Base-by-base conservation (phyloP, 2,329 filamentous ascomycete genomes). In the Penicillium sp. region DNA sequence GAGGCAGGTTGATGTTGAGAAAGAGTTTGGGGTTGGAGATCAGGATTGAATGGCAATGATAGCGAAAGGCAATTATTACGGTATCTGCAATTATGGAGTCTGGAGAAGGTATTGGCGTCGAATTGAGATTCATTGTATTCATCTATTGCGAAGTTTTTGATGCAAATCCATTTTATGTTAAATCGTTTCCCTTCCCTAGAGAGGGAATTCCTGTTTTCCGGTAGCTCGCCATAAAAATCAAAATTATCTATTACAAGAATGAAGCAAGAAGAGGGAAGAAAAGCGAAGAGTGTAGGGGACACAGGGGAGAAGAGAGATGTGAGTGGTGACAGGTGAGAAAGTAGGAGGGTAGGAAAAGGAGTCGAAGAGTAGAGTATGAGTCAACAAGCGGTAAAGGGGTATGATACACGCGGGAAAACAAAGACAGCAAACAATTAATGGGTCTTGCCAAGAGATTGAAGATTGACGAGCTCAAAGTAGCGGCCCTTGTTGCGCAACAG, bases 391-490 rank as follows among this genome's bases (percentile, higher is more conserved):
- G 41, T 41, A 46, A 22, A 40, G 16, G 18, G 33, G 14, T 29
- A 45, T 49, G 29, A 9, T 40, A 19, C 35, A 45, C 18, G 1
- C 6, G 30, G 5, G 14, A 14, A 12, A 29, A 22, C 14, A 31
- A 11, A 13, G 6, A 28, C 35, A 28, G 18, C 7, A 45, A 45
- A 10, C 16, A 19, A 44, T 62, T 50, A 68, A 22, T 64, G 60
- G 42, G 65, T 70, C 73, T 83, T 87, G 60, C 81, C 86, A 63
- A 93, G 70, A 67, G 84, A 89, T 76, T 93, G 88, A 59, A 92
- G 72, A 57, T 87, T 88, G 40, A 92, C 88, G 56, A 93, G 70
- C 73, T 92, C 88, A 9, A 81, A 83, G 64, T 93, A 93, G 40
- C 86, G 78, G 3, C 87, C 87, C 55, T 83, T 82, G 65, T 77